Evolutionary conservation across 768 basidiomycete species (phyloP).

Genomic region (Boletus fagicola): DNA sequence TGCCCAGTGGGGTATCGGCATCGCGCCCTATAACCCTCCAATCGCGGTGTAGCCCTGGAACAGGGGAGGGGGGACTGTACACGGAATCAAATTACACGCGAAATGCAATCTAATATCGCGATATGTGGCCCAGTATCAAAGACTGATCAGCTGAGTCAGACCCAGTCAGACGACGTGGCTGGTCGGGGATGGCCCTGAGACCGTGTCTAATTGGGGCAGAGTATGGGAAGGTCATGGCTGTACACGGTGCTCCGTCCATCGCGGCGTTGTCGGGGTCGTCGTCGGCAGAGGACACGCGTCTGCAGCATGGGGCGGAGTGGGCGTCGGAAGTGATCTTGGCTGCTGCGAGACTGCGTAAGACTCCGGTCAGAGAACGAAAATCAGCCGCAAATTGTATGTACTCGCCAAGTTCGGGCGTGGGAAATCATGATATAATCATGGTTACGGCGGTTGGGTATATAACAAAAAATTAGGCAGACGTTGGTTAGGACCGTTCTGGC

Average conservation of each 20-base stretch:
- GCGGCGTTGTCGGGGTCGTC: not conserved
- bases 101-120: conserved; percentile 17
- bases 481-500: conserved; percentile 33
- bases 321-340: not conserved
- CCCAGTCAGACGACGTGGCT: conserved; percentile 12
- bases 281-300: conserved; percentile 17
- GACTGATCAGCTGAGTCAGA: conserved; percentile 1
- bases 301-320: not conserved
- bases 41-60: conserved; percentile 1
- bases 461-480: conserved; percentile 22
- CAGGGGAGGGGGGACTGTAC: not conserved
- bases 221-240: conserved; percentile 5
- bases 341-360: conserved; percentile 13
- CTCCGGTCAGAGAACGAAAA: not conserved
- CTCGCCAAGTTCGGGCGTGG: conserved; percentile 17
- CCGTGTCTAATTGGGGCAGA: conserved; percentile 14
- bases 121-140: conserved; percentile 10
- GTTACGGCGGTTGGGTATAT: conserved; percentile 19
- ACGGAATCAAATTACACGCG: not conserved
- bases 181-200: conserved; percentile 24
- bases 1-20: not conserved
- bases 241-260: conserved; percentile 5
- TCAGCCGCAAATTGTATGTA: not conserved
- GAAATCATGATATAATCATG: conserved; percentile 28
- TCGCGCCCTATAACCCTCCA: conserved; percentile 1